Base-by-base conservation (phyloP, 1,139 yeast species). In the Nakaseomyces nivariensis region DNA sequence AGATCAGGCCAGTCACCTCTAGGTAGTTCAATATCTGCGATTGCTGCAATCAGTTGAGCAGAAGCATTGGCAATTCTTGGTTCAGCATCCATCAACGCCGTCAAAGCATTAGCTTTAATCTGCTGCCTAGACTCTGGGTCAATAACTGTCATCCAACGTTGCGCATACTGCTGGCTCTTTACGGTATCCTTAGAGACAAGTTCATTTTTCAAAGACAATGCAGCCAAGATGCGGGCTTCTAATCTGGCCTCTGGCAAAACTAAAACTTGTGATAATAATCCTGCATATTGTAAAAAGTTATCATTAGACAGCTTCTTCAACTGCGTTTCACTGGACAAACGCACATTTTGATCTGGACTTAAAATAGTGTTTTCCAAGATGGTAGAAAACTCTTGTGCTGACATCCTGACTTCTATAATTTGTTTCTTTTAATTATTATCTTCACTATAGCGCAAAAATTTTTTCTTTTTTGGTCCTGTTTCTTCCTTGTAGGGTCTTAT, bases 31-130 rank as follows among this genome's bases (percentile, higher is more conserved):
- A 92, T 87, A 56, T 85, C 94, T 13, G 97, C 98, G 60, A 92
- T 86, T 8, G 97, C 95, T 31, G 97, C 96, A 52, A 92, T 92
- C 58, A 92, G 75, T 71, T 92, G 97, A 24, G 98, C 96, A 32
- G 94, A 84, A 25, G 96, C 78, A 53, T 82, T 80, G 29, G 96
- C 95, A 47, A 92, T 96, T 60, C 89, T 78, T 53, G 81, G 84
- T 61, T 83, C 82, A n/a, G 72, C 65, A 24, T 86, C 75, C 51
- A 81, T 68, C 52, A 92, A 77, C 1, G 92, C 79, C 46, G 71
- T 69, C 47, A 92, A 67, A 0, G 96, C 78, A 40, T 77, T 72
- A 46, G 75, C 74, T 71, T 88, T 90, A 63, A 92, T 84, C 57
- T 79, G 79, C 10, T 70, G 62, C 66, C 82, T 85, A 45, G 78